Base-by-base conservation (phyloP, 495 filamentous ascomycete genomes). In the Ascobolus immersus region DNA sequence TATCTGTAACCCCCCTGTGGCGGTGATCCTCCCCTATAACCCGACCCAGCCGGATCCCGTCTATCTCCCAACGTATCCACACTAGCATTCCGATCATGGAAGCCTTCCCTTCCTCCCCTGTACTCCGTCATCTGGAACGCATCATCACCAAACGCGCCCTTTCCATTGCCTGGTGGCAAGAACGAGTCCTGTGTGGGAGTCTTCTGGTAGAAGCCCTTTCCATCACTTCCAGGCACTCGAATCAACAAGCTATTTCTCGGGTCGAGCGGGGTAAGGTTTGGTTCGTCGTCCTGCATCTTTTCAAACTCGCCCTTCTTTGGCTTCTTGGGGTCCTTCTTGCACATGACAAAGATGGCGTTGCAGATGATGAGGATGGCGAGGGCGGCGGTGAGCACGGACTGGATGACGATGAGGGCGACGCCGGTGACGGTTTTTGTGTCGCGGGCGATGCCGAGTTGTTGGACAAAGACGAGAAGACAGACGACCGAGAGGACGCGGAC, bases 401-500 rank as follows among this genome's bases (percentile, higher is more conserved):
- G 86, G 12, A 93, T 60, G 27, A 68, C 84, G 38, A 96, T 84
- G 28, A 96, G 60, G 9, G 84, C 74, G 19, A 93, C 69, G 25
- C 86, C 86, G 10, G 62, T 64, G 38, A 17, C 65, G 2, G 86
- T 94, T 55, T 94, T 81, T n/a, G 86, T 93, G 7, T 80, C 89
- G 44, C 92, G 76, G 4, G 73, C 61, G 40, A 96, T 71, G 23
- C 77, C 78, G 28, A 96, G 71, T 52, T 93, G 70, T 46, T 93
- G 77, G 12, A 93, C 84, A 45, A 94, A 96, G 19, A 94, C 60
- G 44, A 96, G 52, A 43, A 94, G 79, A 52, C 84, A 91, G 23
- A 66, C 64, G 19, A 89, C 73, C 1, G 84, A 92, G 26, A 91
- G 56, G 5, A 90, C 78, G n/a, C 86, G 71, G n/a, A 92, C 82